Conservation (phyloP, 805 yeast genomes). For the Dipodascus geniculatus region DNA sequence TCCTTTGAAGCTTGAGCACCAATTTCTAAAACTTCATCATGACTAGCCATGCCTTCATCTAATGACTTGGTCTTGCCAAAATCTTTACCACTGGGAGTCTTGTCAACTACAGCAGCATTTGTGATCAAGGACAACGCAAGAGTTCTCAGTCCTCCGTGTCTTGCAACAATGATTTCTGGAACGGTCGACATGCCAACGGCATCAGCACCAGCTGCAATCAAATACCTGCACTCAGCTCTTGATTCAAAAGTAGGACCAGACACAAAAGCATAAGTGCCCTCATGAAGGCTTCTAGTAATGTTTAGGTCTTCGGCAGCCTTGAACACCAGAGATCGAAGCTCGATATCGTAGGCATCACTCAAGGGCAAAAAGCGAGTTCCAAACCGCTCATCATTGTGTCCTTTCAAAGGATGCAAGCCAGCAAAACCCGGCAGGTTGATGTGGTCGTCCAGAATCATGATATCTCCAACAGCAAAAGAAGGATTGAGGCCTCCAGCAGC, state of each 20-base stretch:
- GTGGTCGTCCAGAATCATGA: conserved; percentile 86
- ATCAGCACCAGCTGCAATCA: conserved; percentile 70
- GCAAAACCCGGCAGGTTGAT: conserved; percentile 84
- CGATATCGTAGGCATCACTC: conserved; percentile 79
- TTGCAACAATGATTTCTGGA: conserved; percentile 87
- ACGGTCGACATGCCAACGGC: conserved; percentile 98
- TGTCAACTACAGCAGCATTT: conserved; percentile 61
- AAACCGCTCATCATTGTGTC: conserved; percentile 65
- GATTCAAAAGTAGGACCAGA: conserved; percentile 93
- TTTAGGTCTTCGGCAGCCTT: conserved; percentile 39
- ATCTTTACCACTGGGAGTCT: conserved; percentile 24
- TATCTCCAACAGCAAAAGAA: conserved; percentile 64
- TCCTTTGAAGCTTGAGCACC: conserved; percentile 75
- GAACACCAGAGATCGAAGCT: conserved; percentile 51
- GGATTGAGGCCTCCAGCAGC: conserved; percentile 89
- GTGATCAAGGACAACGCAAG: conserved; percentile 81
- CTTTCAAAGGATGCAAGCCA: conserved; percentile 79
- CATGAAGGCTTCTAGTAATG: conserved; percentile 52
- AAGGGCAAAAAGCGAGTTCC: conserved; percentile 86
- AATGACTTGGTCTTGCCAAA: conserved; percentile 10
- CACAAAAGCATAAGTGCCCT: conserved; percentile 76
- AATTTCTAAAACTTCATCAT: conserved; percentile 79
- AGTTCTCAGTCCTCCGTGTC: conserved; percentile 75
- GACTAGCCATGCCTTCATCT: conserved; percentile 68
- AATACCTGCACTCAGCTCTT: conserved; percentile 79